A percentile compares a stretch with the other conserved stretches of the same genome.
Evolutionary conservation across 768 basidiomycete genomes (phyloP).

Genomic region (Dendrothele bispora): DNA sequence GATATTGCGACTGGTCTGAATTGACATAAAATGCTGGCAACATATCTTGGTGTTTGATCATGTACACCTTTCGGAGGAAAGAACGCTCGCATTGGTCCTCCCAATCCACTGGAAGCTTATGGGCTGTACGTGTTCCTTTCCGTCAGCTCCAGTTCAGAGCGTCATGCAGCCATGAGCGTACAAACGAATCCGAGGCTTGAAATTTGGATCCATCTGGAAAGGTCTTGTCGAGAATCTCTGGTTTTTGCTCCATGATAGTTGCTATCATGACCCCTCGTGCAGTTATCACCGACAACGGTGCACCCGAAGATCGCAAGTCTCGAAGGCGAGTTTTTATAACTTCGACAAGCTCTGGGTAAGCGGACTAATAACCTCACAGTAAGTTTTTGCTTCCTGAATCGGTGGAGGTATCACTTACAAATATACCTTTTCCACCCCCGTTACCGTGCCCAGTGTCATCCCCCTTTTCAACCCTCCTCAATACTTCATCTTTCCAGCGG

Average conservation of each 20-base stretch:
- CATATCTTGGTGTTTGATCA: conserved; percentile 25
- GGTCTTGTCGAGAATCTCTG: conserved; percentile 24
- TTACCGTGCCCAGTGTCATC: conserved; percentile 10
- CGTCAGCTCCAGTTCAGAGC: conserved; percentile 24
- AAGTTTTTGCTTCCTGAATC: not conserved
- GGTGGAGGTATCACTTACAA: conserved; percentile 9
- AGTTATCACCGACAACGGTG: conserved; percentile 22
- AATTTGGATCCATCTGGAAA: conserved; percentile 26
- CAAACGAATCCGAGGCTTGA: conserved; percentile 23
- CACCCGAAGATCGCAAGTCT: conserved; percentile 17
- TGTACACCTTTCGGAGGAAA: conserved; percentile 21
- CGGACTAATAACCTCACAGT: conserved; percentile 3
- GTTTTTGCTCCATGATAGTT: conserved; percentile 16
- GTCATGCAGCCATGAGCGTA: conserved; percentile 15
- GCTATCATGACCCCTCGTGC: conserved; percentile 30
- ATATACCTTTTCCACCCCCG: conserved; percentile 17
- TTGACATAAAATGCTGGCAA: conserved; percentile 29
- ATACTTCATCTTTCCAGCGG: conserved; percentile 16
- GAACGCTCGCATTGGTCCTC: conserved; percentile 16
- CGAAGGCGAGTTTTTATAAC: conserved; percentile 15
- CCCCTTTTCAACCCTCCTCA: conserved; percentile 9
- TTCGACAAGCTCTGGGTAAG: conserved; percentile 16
- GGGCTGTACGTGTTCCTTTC: conserved; percentile 29
- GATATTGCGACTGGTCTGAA: conserved; percentile 35
- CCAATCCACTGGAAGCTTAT: conserved; percentile 33